phyloP scores from a whole-genome alignment of 2,329 filamentous ascomycete species.

The Coniochaeta ligniaria region DNA sequence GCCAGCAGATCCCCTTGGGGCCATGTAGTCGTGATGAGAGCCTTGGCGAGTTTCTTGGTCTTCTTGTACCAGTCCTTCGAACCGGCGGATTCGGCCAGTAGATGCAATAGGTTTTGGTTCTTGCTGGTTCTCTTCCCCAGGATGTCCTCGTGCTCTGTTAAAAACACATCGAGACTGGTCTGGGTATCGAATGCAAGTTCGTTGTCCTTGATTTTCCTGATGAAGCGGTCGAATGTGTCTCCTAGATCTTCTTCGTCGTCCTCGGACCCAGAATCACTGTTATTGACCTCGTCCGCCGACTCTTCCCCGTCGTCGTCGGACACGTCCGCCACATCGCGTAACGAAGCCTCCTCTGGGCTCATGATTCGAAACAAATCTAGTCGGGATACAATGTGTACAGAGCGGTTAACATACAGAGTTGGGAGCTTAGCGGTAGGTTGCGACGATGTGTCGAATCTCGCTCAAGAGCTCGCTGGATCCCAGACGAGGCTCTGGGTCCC shows the following conservation, averaged over 20 bases:
- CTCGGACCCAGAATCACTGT: not conserved
- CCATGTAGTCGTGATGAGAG: not conserved
- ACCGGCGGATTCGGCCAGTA: not conserved
- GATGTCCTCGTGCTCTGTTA: not conserved
- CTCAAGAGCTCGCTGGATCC: no score
- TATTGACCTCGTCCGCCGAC: not conserved
- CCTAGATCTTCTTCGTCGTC: not conserved
- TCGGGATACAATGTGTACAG: no score
- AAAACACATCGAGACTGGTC: not conserved
- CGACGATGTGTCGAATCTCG: no score
- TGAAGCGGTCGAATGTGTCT: not conserved
- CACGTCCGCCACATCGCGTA: not conserved
- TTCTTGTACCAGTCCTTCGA: not conserved
- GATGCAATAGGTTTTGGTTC: not conserved
- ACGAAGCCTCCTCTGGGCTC: not conserved
- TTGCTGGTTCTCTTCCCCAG: not conserved
- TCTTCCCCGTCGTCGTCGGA: not conserved
- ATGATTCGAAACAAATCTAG: not conserved
- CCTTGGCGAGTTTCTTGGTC: not conserved
- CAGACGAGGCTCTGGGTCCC: no score
- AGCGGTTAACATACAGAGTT: no score
- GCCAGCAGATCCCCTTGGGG: constrained; percentile 3
- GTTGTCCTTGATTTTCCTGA: not conserved
- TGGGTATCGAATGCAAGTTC: not conserved
- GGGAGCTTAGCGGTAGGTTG: no score